Evolutionary conservation across 2,329 filamentous ascomycete species (phyloP).

Genomic region (Scedosporium aurantiacum): DNA sequence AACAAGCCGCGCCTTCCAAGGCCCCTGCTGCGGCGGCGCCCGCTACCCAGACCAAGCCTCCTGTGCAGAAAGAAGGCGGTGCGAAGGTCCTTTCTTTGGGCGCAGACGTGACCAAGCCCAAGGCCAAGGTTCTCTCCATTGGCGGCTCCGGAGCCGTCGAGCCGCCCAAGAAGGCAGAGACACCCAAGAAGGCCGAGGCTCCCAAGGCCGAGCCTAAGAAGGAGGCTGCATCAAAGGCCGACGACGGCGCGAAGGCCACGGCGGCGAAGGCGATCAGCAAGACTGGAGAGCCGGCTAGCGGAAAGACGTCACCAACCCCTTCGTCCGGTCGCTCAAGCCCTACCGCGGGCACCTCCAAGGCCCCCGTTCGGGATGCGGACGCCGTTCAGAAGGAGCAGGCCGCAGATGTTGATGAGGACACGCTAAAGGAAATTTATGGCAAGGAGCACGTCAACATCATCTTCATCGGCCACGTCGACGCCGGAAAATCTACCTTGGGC

Average conservation of each 20-base stretch:
- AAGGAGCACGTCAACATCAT: constrained; percentile 92
- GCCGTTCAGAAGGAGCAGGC: constrained; percentile 74
- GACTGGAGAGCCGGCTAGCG: constrained; percentile 52
- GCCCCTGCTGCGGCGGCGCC: constrained; percentile 35
- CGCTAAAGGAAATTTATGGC: constrained; percentile 89
- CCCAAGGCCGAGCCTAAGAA: constrained; percentile 34
- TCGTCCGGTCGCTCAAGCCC: constrained; percentile 80
- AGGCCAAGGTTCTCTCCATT: constrained; percentile 36
- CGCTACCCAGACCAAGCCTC: constrained; percentile 36
- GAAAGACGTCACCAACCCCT: constrained; percentile 51
- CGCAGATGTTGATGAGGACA: constrained; percentile 59
- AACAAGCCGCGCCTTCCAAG: constrained; percentile 24
- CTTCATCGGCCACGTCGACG: constrained; percentile 96
- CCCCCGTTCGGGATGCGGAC: constrained; percentile 56
- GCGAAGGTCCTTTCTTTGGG: constrained; percentile 74
- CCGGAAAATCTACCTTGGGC: constrained; percentile 92
- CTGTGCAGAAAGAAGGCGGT: constrained; percentile 37
- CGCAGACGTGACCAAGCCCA: constrained; percentile 41
- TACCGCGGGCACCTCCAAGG: constrained; percentile 44
- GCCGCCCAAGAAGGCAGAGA: constrained; percentile 22
- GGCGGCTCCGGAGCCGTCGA: constrained; percentile 23
- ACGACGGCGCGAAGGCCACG: constrained; percentile 71
- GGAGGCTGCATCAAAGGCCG: constrained; percentile 38
- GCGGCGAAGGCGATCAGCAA: constrained; percentile 89
- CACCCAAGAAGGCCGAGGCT: constrained; percentile 23